These are phyloP conservation scores for Bipolaris sorokiniana DNA, from an alignment of 2,329 filamentous ascomycete species.

Conservation along the genomic window DNA sequence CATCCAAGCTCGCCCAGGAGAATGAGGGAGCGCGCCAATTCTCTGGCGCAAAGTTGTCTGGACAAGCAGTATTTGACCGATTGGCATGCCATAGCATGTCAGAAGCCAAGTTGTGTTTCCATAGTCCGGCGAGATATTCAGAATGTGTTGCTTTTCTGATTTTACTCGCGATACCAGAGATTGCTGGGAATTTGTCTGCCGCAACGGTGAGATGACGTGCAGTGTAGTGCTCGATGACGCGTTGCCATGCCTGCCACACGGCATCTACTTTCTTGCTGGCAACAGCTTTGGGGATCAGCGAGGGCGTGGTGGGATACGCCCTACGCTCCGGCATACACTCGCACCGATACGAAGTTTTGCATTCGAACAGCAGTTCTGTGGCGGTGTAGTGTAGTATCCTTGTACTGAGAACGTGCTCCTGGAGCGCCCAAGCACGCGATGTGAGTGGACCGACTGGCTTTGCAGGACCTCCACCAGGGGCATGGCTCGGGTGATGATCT, in stretches of 20 bases:
- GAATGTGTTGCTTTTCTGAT: constrained; percentile 39
- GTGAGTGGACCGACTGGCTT: constrained; percentile 35
- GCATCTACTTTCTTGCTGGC: constrained; percentile 28
- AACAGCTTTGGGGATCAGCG: constrained; percentile 42
- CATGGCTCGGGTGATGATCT: constrained; percentile 38
- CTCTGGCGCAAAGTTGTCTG: constrained; percentile 19
- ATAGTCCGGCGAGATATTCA: constrained; percentile 43
- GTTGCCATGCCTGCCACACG: constrained; percentile 42
- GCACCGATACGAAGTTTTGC: constrained; percentile 41
- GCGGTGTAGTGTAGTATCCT: constrained; percentile 43
- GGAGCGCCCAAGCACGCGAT: constrained; percentile 41
- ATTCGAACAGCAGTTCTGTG: constrained; percentile 45
- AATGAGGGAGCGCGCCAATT: constrained; percentile 41
- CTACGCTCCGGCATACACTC: constrained; percentile 41
- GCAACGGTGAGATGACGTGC: constrained; percentile 35
- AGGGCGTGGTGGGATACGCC: constrained; percentile 36
- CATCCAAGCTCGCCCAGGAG: constrained; percentile 43
- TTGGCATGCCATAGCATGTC: constrained; percentile 40
- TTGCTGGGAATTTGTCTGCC: constrained; percentile 40
- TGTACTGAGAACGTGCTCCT: constrained; percentile 44
- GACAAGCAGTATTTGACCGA: constrained; percentile 5
- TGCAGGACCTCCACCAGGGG: constrained; percentile 29
- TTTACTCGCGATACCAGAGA: constrained; percentile 45
- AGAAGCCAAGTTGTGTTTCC: constrained; percentile 39
- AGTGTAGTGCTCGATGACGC: constrained; percentile 40